Conservation (phyloP, 1,284 basidiomycete species). For the Schizopora paradoxa region DNA sequence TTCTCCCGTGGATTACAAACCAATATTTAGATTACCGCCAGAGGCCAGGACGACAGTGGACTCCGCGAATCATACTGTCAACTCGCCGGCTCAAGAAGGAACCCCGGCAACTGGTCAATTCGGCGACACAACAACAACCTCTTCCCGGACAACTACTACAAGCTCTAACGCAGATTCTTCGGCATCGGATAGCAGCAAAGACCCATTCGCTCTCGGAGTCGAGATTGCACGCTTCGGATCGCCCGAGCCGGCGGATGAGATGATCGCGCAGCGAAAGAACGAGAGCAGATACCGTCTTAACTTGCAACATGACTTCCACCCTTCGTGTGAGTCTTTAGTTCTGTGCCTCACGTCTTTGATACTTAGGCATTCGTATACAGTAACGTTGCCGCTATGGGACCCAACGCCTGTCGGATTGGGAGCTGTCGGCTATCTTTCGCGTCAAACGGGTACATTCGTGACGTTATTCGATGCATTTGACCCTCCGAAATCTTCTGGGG, state of each 20-base stretch:
- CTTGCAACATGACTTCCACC: conserved; percentile 62
- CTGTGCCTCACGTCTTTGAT: conserved; percentile 1
- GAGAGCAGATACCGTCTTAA: conserved; percentile 59
- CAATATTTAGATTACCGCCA: conserved; percentile 3
- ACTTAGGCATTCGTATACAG: conserved; percentile 30
- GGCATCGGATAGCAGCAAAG: conserved; percentile 19
- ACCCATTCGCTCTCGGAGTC: conserved; percentile 11
- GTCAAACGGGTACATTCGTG: conserved; percentile 57
- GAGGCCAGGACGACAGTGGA: not conserved
- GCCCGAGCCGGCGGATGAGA: conserved; percentile 41
- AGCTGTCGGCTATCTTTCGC: conserved; percentile 65
- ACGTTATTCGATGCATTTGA: conserved; percentile 63
- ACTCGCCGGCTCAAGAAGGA: no score
- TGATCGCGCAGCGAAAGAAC: conserved; percentile 40
- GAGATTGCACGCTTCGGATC: conserved; percentile 33
- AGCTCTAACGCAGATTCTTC: conserved; percentile 21
- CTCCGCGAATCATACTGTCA: no score
- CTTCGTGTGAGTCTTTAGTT: conserved; percentile 46
- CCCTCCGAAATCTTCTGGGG: conserved; percentile 37
- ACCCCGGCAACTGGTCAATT: no score
- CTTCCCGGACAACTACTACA: conserved; percentile 16
- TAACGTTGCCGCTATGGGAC: conserved; percentile 66
- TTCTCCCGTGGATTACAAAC: conserved; percentile 10
- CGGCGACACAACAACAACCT: conserved; percentile 12
- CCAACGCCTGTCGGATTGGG: conserved; percentile 57